Evolutionary conservation across 192 early-diverging fungal species (phyloP), one percentile per base, ranked within the genome.

Genomic region (Podila epicladia): DNA sequence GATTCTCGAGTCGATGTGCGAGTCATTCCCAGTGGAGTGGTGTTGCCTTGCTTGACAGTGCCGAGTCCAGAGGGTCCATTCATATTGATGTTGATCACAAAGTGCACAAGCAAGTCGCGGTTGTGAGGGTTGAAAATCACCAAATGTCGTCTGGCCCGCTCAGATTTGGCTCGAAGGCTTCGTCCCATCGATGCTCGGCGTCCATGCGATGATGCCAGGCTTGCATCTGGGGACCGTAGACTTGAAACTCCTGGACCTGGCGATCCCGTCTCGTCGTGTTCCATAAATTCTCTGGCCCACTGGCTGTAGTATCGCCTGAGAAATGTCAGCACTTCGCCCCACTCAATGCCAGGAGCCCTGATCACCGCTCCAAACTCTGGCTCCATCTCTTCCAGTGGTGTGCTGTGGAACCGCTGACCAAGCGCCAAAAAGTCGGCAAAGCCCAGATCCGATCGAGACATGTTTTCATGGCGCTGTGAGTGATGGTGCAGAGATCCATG

Each of bases 111-210:
- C 19, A 75, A 45, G 35, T 82, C 84, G 12, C 69, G 71, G 57
- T 65, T 82, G 63, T 75, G 73, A 9, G 80, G 73, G 60, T 82
- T 85, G 31, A 85, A 85, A 51, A 85, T 85, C 20, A 85, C 66
- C 32, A 85, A 67, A 62, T 85, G 84, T 2, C 80, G 75, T 22
- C 66, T 59, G 9, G 66, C 67, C 12, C 62, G 67, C 53, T 51
- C 62, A 19, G 62, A 12, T 31, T 69, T 64, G 19, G 19, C 28
- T 8, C 45, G 64, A 9, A 11, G 19, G 49, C 15, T 19, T 19
- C 9, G 70, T 26, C 19, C 77, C 9, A 58, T n/a, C 19, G 66
- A 73, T 7, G 62, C 62, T 8, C 58, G 38, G 4, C 67, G 70
- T 9, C 57, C 41, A 26, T 26, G 11, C 2, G 33, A 6, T 11